Percentiles rank a stretch among this genome's conserved stretches.
Evolutionary conservation across 306 rosid species (phyloP).

Genomic region (Cucumis cinereus): DNA sequence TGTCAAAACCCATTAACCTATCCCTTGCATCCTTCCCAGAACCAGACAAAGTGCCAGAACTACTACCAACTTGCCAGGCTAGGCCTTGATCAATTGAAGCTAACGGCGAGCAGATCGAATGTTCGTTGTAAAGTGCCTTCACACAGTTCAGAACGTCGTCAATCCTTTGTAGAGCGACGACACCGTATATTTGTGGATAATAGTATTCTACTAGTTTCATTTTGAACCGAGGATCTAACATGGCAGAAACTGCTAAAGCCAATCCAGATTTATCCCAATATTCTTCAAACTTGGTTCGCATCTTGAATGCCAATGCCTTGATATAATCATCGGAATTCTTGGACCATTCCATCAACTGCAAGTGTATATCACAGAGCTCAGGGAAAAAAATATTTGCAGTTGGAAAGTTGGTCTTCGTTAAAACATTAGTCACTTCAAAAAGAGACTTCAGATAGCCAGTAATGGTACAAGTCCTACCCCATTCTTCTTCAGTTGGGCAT

Average conservation of each 20-base stretch:
- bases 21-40: slow-evolving; percentile 61
- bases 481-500: slow-evolving; percentile 53
- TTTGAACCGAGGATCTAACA: slow-evolving; percentile 92
- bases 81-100: slow-evolving; percentile 69
- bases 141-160: slow-evolving; percentile 60
- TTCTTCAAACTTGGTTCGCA: slow-evolving; percentile 82
- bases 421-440: slow-evolving; percentile 45
- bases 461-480: slow-evolving; percentile 51
- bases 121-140: slow-evolving; percentile 72
- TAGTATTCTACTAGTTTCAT: slow-evolving; percentile 85
- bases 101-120: slow-evolving; percentile 63
- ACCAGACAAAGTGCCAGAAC: slow-evolving; percentile 27
- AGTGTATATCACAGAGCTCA: slow-evolving; percentile 78
- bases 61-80: slow-evolving; percentile 59
- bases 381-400: slow-evolving; percentile 80
- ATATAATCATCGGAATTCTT: slow-evolving; percentile 61
- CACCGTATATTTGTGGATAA: slow-evolving; percentile 77
- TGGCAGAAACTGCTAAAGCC: slow-evolving; percentile 83
- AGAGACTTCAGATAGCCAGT: slow-evolving; percentile 64
- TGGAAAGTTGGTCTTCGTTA: slow-evolving; percentile 46
- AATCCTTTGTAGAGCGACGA: slow-evolving; percentile 37
- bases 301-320: slow-evolving; percentile 50
- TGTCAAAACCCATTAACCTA: slow-evolving; percentile 88
- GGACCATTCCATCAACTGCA: slow-evolving; percentile 84
- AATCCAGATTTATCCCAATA: slow-evolving; percentile 87